A percentile compares a stretch with the other conserved stretches of the same genome.
Conservation (phyloP, 768 basidiomycete genomes). For the Phlebiopsis flavidoalba region DNA sequence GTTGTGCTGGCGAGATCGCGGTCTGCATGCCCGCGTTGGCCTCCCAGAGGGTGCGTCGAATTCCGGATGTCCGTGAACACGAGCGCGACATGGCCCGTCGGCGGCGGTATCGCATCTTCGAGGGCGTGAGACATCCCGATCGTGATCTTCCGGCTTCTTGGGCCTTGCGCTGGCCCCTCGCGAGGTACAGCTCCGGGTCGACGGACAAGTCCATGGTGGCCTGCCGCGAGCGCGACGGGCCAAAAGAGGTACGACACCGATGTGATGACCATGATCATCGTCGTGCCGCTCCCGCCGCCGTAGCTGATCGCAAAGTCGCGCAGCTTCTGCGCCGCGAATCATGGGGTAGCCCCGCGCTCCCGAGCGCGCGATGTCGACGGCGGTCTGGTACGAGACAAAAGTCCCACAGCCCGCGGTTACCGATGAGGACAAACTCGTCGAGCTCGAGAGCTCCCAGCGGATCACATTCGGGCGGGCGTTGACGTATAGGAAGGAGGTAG, state of each 20-base stretch:
- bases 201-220: slow-evolving; percentile 40
- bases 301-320: slow-evolving; percentile 97
- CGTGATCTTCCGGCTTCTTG: slow-evolving; percentile 50
- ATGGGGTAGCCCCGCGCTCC: slow-evolving; percentile 67
- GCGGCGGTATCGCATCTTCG: slow-evolving; percentile 66
- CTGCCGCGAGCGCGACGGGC: slow-evolving; percentile 37
- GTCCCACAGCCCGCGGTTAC: slow-evolving; percentile 91
- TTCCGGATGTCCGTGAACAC: slow-evolving; percentile 98
- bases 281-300: slow-evolving; percentile 83
- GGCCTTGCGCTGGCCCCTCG: slow-evolving; percentile 37
- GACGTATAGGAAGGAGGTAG: slow-evolving; percentile 81
- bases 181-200: slow-evolving; percentile 32
- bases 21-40: slow-evolving; percentile 92
- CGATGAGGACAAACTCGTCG: slow-evolving; percentile 96
- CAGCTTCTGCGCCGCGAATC: slow-evolving; percentile 94
- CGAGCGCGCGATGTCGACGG: slow-evolving; percentile 89
- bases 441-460: slow-evolving; percentile 66
- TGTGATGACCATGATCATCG: slow-evolving; percentile 99
- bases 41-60: slow-evolving; percentile 96
- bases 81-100: slow-evolving; percentile 81
- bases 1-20: slow-evolving; percentile 90
- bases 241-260: slow-evolving; percentile 72
- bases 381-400: slow-evolving; percentile 91
- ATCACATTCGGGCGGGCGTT: slow-evolving; percentile 83
- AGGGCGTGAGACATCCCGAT: slow-evolving; percentile 26